A percentile compares a stretch with the other conserved stretches of the same genome.
Conservation (phyloP, 2,329 filamentous ascomycete genomes). For the Myriosclerotinia duriaeana region DNA sequence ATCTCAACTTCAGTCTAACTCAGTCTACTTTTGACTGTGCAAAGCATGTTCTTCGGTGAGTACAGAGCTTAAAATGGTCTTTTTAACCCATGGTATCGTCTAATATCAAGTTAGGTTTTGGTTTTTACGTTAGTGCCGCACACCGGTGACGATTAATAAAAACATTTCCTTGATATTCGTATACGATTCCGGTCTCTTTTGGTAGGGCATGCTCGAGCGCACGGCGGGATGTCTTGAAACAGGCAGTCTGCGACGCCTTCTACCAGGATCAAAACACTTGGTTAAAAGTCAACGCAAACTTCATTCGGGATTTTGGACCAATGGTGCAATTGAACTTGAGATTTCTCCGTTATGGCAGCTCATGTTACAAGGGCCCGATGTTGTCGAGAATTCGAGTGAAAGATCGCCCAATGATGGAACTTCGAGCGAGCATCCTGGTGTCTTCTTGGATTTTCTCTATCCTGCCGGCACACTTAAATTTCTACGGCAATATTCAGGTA, state of each 20-base stretch:
- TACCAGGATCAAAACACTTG: slow-evolving; percentile 42
- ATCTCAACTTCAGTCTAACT: background rate
- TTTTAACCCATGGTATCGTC: slow-evolving; percentile 1
- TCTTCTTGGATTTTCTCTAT: slow-evolving; percentile 45
- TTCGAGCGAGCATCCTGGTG: slow-evolving; percentile 27
- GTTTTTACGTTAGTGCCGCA: slow-evolving; percentile 18
- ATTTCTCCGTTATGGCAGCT: slow-evolving; percentile 39
- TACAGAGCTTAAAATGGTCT: background rate
- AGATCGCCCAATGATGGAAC: slow-evolving; percentile 25
- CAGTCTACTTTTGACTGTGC: slow-evolving; percentile 15
- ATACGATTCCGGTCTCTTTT: background rate
- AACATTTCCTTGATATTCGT: background rate
- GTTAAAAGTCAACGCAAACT: slow-evolving; percentile 48
- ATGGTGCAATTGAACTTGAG: slow-evolving; percentile 46
- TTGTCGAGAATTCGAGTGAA: slow-evolving; percentile 24
- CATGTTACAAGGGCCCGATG: slow-evolving; percentile 32
- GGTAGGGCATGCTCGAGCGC: slow-evolving; percentile 57
- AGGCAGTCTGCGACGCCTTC: slow-evolving; percentile 53
- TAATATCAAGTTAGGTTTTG: slow-evolving; percentile 15
- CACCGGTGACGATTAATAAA: slow-evolving; percentile 20
- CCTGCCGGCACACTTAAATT: slow-evolving; percentile 43
- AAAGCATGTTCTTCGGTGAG: slow-evolving; percentile 34
- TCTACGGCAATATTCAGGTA: slow-evolving; percentile 39
- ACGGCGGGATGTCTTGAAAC: slow-evolving; percentile 56
- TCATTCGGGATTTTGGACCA: slow-evolving; percentile 56